Evolutionary conservation across 1,284 basidiomycete species (phyloP), one percentile per base, ranked within the genome.

Genomic region (Ceratobasidium sp.): DNA sequence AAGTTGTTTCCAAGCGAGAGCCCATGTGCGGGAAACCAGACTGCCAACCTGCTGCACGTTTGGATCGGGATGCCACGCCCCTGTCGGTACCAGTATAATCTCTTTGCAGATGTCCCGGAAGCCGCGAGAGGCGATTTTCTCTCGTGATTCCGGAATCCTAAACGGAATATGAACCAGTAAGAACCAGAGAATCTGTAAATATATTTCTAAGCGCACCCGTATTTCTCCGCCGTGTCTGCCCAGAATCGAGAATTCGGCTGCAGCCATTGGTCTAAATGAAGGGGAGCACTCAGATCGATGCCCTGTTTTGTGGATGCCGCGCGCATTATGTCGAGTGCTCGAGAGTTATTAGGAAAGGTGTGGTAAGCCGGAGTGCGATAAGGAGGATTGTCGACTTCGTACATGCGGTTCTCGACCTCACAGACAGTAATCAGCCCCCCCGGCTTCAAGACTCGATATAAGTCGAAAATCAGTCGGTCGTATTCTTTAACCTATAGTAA

Each of bases 51-150:
- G 56, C 8, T 59, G 9, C 7, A 73, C 69, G 7, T 41, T 29
- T 6, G 69, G 69, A 24, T 73, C 69, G 27, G 69, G 59, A 24
- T 73, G 69, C 69, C 69, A 73, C 15, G 33, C 14, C 53, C 69
- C 69, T 1, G 50, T 45, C 2, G 69, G 69, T 24, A 73, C 27
- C 2, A 73, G 59, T 5, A 73, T 29, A 11, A 62, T 50, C 62
- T 73, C 45, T 17, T 31, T 31, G n/a, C 62, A 47, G 14, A 73
- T 53, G 22, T 60, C 19, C 22, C 19, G 14, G 22, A 62, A 60
- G 4, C 69, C 69, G 22, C 19, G 11, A n/a, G 59, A 59, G 6
- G 48, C 53, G 15, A 33, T 22, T 6, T 29, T 33, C 51, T 15
- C 22, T n/a, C 47, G 48, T 1, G 29, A 14, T 1, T 8, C 14